Evolutionary conservation across 768 basidiomycete species (phyloP), one percentile per base, ranked within the genome.

Genomic region (Filobasidium wieringae): DNA sequence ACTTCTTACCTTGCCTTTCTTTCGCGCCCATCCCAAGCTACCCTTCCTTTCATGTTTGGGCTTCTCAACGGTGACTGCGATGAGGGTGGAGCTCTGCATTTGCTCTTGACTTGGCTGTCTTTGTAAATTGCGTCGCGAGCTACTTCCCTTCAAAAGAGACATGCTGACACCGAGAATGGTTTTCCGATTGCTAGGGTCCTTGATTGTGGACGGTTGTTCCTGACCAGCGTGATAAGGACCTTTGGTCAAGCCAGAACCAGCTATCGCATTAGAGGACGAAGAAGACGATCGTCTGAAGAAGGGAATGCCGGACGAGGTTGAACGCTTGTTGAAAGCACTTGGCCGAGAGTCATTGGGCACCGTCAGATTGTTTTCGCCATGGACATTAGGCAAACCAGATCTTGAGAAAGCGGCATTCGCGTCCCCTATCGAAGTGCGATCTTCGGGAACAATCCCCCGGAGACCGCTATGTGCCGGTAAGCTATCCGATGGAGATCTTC

Each of bases 71-170:
- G 31, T 29, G 9, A 11, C 17, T 14, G 22, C 12, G 27, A 30
- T 14, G 5, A 24, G 17, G 4, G 27, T n/a, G 27, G 26, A 30
- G 7, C 22, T n/a, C 27, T 51, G 29, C 29, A 51, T 14, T 9
- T 30, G 32, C 30, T 51, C 50, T 19, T 51, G 50, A 15, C 50
- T 52, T 12, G 19, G 40, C 49, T n/a, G 61, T 39, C 3, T 53
- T 43, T 7, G 45, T 47, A 15, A 65, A 70, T 86, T 91, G 66
- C 85, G 81, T 70, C 84, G 80, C 22, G 88, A 91, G 65, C 80
- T 84, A 22, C 88, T 91, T 15, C 81, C 80, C 69, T 92, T 88
- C 59, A 95, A 78, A 64, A 92, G 77, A 11, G 88, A 85, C 40
- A 89, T 74, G 12, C 86, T 85, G 62, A 89, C 74, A 60, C 87